phyloP scores from a whole-genome alignment of 495 filamentous ascomycete genomes.

The Aspergillus cavernicola region DNA sequence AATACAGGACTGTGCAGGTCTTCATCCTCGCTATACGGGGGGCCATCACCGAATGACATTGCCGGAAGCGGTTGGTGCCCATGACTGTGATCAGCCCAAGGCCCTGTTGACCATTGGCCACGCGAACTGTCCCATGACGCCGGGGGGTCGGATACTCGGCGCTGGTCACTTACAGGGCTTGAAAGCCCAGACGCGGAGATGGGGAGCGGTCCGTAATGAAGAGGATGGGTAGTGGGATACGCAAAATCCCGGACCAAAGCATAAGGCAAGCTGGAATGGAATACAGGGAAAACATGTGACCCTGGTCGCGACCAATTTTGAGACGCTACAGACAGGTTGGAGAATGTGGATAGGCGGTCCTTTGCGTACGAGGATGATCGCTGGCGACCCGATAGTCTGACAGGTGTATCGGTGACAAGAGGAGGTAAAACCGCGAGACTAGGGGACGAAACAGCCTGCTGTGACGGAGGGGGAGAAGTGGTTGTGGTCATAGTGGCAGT shows the following conservation, averaged over 20 bases:
- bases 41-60: conserved; percentile 85
- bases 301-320: conserved; percentile 64
- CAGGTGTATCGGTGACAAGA: conserved; percentile 35
- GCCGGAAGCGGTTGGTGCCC: conserved; percentile 67
- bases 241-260: conserved; percentile 93
- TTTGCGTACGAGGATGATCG: conserved; percentile 69
- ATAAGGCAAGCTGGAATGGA: conserved; percentile 85
- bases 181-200: conserved; percentile 76
- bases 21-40: conserved; percentile 96
- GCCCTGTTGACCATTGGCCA: conserved; percentile 48
- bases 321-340: conserved; percentile 52
- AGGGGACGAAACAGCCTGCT: conserved; percentile 28
- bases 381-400: conserved; percentile 47
- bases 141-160: conserved; percentile 78
- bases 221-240: conserved; percentile 73
- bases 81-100: conserved; percentile 44
- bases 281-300: conserved; percentile 75
- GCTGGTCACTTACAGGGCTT: conserved; percentile 78
- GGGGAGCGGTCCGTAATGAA: conserved; percentile 86
- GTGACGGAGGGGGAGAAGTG: conserved; percentile 52
- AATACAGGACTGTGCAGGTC: conserved; percentile 89
- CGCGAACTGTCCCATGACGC: conserved; percentile 52
- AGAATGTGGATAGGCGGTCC: conserved; percentile 70
- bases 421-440: conserved; percentile 42
- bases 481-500: conserved; percentile 59